A percentile compares a stretch with the other conserved stretches of the same genome.
These are phyloP conservation scores for Chlamydomonas reinhardtii DNA, from an alignment of 163 green algal genomes.

Conservation along the genomic window DNA sequence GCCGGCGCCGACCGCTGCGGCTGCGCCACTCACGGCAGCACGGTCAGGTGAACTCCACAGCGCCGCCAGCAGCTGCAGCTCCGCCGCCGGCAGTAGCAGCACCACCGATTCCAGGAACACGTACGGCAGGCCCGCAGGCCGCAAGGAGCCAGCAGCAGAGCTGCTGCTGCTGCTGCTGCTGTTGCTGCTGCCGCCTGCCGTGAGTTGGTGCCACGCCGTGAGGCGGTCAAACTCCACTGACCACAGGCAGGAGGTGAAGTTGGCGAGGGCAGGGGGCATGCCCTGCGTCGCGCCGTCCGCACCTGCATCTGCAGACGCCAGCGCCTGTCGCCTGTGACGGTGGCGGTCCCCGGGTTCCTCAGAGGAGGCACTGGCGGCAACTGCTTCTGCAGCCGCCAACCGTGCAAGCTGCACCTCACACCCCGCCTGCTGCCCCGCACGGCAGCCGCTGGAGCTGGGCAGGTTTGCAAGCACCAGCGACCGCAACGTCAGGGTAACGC, in stretches of 20 bases:
- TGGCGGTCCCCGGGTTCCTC: too few relatives aligned
- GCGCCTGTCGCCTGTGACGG: neutral
- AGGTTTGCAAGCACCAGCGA: neutral
- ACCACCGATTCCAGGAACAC: conserved; percentile 3
- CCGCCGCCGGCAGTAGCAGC: neutral
- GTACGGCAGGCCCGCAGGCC: neutral
- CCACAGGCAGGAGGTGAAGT: conserved; percentile 34
- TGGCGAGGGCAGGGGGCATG: neutral
- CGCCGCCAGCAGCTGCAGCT: neutral
- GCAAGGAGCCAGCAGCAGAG: neutral
- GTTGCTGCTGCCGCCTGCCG: too few relatives aligned
- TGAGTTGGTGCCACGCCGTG: neutral
- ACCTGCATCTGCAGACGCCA: too few relatives aligned
- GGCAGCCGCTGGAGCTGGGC: neutral
- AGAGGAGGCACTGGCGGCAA: too few relatives aligned
- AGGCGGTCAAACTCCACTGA: neutral
- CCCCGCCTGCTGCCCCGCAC: too few relatives aligned
- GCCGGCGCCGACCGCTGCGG: too few relatives aligned
- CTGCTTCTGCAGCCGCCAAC: too few relatives aligned
- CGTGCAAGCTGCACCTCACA: too few relatives aligned
- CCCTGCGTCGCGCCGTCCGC: neutral
- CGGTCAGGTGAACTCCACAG: too few relatives aligned
- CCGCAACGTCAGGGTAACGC: neutral
- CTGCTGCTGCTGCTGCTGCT: neutral
- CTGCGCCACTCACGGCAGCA: too few relatives aligned